phyloP scores from a whole-genome alignment of 2,329 filamentous ascomycete genomes.

The Calonectria ilicicola region DNA sequence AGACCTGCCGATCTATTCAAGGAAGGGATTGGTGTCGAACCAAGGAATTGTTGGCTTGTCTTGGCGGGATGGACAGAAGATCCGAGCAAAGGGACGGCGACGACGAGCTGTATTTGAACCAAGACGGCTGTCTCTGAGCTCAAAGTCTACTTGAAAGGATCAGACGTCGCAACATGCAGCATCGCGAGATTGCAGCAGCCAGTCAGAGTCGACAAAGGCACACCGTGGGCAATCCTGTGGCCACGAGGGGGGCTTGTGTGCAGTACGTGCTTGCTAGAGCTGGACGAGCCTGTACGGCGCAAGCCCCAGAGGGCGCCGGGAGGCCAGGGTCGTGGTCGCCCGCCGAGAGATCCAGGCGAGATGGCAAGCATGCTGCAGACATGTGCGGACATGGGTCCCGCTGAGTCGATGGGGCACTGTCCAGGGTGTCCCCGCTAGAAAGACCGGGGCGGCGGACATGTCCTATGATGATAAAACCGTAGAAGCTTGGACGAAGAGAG shows the following conservation, averaged over 20 bases:
- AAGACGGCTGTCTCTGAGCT: constrained; percentile 17
- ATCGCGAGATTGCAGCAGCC: constrained; percentile 32
- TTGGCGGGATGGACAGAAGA: constrained; percentile 12
- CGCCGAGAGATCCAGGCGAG: constrained; percentile 42
- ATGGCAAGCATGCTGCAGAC: constrained; percentile 25
- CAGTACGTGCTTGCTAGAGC: constrained; percentile 9
- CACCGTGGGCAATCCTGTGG: constrained; percentile 46
- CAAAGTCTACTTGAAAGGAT: constrained; percentile 27
- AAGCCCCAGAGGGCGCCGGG: constrained; percentile 4
- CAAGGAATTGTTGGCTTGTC: constrained; percentile 7
- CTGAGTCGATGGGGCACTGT: neutral
- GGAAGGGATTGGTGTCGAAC: constrained; percentile 10
- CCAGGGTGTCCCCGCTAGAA: constrained; percentile 6
- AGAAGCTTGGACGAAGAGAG: constrained; percentile 6
- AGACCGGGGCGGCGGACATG: neutral
- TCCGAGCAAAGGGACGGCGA: constrained; percentile 25
- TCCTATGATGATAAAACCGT: constrained; percentile 9
- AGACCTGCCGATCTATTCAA: constrained; percentile 6
- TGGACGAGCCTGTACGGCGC: constrained; percentile 8
- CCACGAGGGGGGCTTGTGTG: constrained; percentile 36
- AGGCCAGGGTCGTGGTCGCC: neutral
- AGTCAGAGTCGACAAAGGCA: constrained; percentile 37
- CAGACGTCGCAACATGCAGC: constrained; percentile 27
- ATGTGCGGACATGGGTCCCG: neutral
- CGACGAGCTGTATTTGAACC: constrained; percentile 42